Base-by-base conservation (phyloP, 441 rosid genomes). In the Manihot esculenta region DNA sequence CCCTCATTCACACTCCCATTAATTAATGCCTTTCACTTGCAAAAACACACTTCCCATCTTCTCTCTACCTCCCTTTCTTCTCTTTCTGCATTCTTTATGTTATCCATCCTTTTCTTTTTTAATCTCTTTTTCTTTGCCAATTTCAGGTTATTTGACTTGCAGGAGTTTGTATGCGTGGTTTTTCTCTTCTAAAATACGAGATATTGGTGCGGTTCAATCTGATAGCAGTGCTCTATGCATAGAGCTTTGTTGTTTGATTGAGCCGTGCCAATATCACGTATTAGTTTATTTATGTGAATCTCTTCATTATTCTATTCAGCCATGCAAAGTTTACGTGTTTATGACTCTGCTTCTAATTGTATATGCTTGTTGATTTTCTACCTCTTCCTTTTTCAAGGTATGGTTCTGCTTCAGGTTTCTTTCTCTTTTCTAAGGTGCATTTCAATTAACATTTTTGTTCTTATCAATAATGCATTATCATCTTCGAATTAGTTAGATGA, bases 221-320 rank as follows among this genome's bases (percentile, higher is more conserved):
- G 72, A 88, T 64, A 78, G 65, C 74, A 59, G 51, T 61, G 20
- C 77, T 88, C 85, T 66, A 55, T 10, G 35, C 47, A 26, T 70
- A 64, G 83, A 86, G 83, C 65, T 42, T 64, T 77, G 81, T 78
- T 82, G 77, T 94, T 89, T 84, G 89, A 90, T 91, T 94, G 99
- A 94, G 97, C 97, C 97, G 97, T 89, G 95, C 95, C 97, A 94
- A 94, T 91, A 93, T 93, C 98, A 88, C 93, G 94, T 69, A 42
- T 15, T 56, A 33, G n/a, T 51, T 23, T 33, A 67, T 11, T 17
- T 24, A 47, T 6, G 2, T 17, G n/a, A n/a, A 6, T 18, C 20
- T 50, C 23, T 50, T 50, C n/a, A 50, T 50, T n/a, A 15, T 50
- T 23, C 7, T 6, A 11, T 57, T 26, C 1, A 53, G 38, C 62